These are phyloP conservation scores for Benincasa hispida DNA, from an alignment of 306 rosid genomes.

Conservation along the genomic window DNA sequence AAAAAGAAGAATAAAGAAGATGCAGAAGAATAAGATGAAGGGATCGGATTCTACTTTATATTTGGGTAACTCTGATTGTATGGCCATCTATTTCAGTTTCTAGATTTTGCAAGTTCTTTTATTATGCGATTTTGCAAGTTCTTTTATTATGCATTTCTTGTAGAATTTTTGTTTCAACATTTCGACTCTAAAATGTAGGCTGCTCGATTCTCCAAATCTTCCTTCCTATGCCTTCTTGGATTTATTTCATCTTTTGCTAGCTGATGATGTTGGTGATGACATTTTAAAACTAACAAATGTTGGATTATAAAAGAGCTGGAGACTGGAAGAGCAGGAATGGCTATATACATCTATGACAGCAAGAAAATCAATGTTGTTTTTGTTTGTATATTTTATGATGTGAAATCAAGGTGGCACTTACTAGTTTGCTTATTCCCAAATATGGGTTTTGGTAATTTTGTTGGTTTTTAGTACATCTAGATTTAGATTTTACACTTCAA, in stretches of 20 bases:
- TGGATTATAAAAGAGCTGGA: not conserved
- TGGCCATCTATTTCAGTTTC: not conserved
- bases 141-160: not conserved
- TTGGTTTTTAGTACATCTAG: not conserved
- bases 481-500: not conserved
- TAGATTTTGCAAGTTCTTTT: not conserved
- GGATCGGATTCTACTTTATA: not conserved
- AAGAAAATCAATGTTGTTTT: not conserved
- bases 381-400: not conserved
- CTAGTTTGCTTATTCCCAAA: not conserved
- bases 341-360: not conserved
- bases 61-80: not conserved
- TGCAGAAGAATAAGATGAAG: slow-evolving; percentile 31
- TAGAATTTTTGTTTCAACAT: not conserved
- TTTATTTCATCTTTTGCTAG: not conserved
- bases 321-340: not conserved
- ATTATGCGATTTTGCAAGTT: not conserved
- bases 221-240: not conserved
- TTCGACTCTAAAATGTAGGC: too few relatives aligned
- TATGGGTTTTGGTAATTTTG: not conserved
- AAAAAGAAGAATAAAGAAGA: slow-evolving; percentile 35
- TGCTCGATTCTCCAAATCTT: not conserved
- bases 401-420: not conserved
- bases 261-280: not conserved
- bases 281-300: not conserved